Evolutionary conservation across 2,329 filamentous ascomycete genomes (phyloP).

Genomic region (Neonectria sp.): DNA sequence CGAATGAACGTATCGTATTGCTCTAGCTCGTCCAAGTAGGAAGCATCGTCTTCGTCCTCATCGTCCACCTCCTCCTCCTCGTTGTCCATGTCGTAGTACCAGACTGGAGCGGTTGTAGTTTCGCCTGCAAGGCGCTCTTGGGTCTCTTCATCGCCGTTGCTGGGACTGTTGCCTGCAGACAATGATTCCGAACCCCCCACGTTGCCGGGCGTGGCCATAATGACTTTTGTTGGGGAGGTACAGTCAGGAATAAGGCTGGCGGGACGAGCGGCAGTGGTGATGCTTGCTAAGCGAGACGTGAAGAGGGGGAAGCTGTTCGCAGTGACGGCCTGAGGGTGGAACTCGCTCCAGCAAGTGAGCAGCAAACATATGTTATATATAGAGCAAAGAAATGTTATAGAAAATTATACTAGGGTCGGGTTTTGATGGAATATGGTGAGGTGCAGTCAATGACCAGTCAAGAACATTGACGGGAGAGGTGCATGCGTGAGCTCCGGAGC

Average conservation of each 20-base stretch:
- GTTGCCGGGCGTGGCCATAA: constrained; percentile 32
- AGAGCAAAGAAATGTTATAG: neutral
- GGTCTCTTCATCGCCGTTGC: constrained; percentile 24
- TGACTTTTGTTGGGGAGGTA: constrained; percentile 14
- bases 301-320: constrained; percentile 28
- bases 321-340: neutral
- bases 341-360: neutral
- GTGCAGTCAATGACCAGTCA: neutral
- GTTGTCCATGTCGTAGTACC: constrained; percentile 41
- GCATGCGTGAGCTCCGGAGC: constrained; percentile 31
- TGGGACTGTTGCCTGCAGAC: neutral
- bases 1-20: constrained; percentile 44
- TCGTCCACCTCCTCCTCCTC: constrained; percentile 54
- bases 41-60: constrained; percentile 46
- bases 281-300: constrained; percentile 42
- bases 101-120: constrained; percentile 32
- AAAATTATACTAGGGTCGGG: neutral
- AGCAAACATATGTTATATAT: neutral
- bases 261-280: constrained; percentile 9
- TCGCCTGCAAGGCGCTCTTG: constrained; percentile 23
- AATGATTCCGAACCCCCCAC: constrained; percentile 27
- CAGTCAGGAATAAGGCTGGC: constrained; percentile 12
- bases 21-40: constrained; percentile 35
- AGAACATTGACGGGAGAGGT: constrained; percentile 22
- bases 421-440: constrained; percentile 6